These are phyloP conservation scores for Apophysomyces sp. DNA, from an alignment of 371 early-diverging fungal species.

Conservation along the genomic window DNA sequence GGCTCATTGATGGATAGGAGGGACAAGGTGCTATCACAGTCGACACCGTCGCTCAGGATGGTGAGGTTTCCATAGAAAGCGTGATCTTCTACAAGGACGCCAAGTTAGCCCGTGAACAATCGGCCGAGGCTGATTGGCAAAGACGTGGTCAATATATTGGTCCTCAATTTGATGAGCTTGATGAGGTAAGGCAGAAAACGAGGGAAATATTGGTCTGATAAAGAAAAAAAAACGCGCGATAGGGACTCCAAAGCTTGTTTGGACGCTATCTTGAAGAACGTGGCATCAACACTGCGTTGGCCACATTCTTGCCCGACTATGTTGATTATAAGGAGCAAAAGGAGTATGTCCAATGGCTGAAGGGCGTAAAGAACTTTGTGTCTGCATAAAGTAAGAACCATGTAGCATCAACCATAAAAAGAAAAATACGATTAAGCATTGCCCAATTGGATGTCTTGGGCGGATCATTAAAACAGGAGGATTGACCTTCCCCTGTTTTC, in stretches of 20 bases:
- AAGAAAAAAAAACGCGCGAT: not conserved
- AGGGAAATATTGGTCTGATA: not conserved
- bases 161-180: constrained; percentile 90
- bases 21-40: constrained; percentile 78
- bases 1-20: constrained; percentile 22
- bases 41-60: constrained; percentile 81
- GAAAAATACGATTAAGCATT: not conserved
- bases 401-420: not conserved
- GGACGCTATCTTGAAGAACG: constrained; percentile 86
- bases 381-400: constrained; percentile 48
- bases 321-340: constrained; percentile 94
- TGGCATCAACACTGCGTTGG: constrained; percentile 79
- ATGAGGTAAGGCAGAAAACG: constrained; percentile 53
- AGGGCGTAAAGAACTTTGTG: constrained; percentile 77
- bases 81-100: constrained; percentile 73
- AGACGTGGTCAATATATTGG: constrained; percentile 89
- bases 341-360: constrained; percentile 90
- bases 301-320: constrained; percentile 84
- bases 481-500: not conserved
- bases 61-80: constrained; percentile 82
- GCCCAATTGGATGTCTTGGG: not conserved
- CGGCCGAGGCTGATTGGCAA: constrained; percentile 91
- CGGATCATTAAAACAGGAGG: not conserved
- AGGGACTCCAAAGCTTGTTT: constrained; percentile 78
- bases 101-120: constrained; percentile 64